Base-by-base conservation (phyloP, 805 yeast genomes). In the Wickerhamomyces sydowiorum region DNA sequence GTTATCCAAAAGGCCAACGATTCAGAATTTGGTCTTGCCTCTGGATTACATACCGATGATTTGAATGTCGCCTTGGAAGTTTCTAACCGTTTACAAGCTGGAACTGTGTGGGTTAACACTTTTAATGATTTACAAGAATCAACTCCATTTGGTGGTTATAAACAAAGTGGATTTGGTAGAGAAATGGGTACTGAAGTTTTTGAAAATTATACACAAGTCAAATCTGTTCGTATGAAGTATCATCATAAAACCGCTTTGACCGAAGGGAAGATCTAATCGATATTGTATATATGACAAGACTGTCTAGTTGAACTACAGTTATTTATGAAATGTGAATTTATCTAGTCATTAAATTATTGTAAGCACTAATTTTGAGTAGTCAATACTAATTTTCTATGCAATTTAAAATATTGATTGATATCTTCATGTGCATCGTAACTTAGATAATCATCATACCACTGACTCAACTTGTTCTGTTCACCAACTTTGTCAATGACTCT, bases 121-220 rank as follows among this genome's bases (percentile, higher is more conserved):
- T 80, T 82, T 40, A 82, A 82, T 55, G 83, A 77, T 49, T 76
- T 77, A 52, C 80, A 78, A 54, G 60, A 70, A 44, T 69, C 72
- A 44, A 76, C 81, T 42, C 95, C 95, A 24, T 86, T 86, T 59
- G 95, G 95, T 37, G 95, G 95, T 32, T 82, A 76, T 63, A 84
- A 85, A 65, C 69, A 74, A 73, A 76, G 86, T 50, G 95, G 95
- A 49, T 70, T 83, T 48, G 95, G 95, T 45, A 77, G 91, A 52
- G 93, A 86, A 66, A 70, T 86, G 49, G 91, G 93, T 40, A 80
- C 78, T 59, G 78, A 75, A 56, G 95, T 87, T 39, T 73, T 86
- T 37, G 70, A 73, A 43, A 69, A 75, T 57, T 86, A 84, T 66
- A 75, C 87, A 18, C 88, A 83, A 66, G 72, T 76, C 43, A 86